Percentiles rank a stretch among this genome's conserved stretches.
These are phyloP conservation scores for Kwoniella europaea DNA, from an alignment of 768 basidiomycete genomes.

Conservation along the genomic window DNA sequence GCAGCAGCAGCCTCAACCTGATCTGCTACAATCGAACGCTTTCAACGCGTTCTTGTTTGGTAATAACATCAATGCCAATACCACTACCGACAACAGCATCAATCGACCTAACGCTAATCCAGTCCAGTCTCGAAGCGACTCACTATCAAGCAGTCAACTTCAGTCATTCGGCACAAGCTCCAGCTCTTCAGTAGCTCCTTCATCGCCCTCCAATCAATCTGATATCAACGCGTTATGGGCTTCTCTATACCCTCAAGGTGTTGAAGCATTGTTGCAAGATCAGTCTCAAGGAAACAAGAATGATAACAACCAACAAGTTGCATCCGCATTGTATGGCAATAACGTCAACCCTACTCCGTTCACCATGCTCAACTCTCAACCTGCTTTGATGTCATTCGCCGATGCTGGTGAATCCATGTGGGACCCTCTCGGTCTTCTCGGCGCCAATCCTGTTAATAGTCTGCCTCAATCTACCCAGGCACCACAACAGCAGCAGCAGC, in stretches of 20 bases:
- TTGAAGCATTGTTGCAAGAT: slow-evolving; percentile 9
- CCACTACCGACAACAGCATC: slow-evolving; percentile 9
- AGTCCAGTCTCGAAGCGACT: not conserved
- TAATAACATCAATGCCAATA: not conserved
- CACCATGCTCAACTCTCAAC: slow-evolving; percentile 29
- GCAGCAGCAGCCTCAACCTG: slow-evolving; percentile 10
- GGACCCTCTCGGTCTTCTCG: not conserved
- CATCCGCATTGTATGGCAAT: slow-evolving; percentile 2
- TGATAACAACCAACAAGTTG: slow-evolving; percentile 17
- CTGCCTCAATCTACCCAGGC: not conserved
- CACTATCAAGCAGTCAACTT: not conserved
- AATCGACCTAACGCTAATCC: slow-evolving; percentile 5
- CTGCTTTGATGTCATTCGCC: slow-evolving; percentile 34
- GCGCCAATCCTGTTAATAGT: not conserved
- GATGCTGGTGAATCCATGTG: slow-evolving; percentile 16
- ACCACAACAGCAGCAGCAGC: not conserved
- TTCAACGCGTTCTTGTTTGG: slow-evolving; percentile 39
- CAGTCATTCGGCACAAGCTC: slow-evolving; percentile 27
- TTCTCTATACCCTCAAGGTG: slow-evolving; percentile 45
- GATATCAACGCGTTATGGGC: slow-evolving; percentile 52
- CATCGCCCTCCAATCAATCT: slow-evolving; percentile 31
- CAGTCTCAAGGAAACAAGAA: slow-evolving; percentile 19
- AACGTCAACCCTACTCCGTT: slow-evolving; percentile 16
- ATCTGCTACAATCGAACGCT: slow-evolving; percentile 26
- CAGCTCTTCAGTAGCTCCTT: slow-evolving; percentile 2